Evolutionary conservation across 1,139 yeast genomes (phyloP).

Genomic region (Geotrichum bryndzae): DNA sequence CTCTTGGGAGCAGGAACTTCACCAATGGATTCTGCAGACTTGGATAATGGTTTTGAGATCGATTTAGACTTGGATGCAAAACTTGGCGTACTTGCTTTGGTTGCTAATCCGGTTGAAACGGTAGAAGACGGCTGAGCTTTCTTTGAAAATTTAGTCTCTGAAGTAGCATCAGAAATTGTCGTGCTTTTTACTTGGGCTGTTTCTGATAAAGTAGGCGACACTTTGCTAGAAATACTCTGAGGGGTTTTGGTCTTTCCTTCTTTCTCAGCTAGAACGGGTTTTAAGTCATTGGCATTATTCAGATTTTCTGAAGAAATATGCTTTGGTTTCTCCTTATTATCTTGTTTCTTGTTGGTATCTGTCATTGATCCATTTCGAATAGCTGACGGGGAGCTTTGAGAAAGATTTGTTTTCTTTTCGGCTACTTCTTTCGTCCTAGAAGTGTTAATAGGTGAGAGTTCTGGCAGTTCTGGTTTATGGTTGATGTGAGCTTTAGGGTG

Average conservation of each 20-base stretch:
- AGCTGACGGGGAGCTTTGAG: not conserved
- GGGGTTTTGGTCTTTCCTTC: not conserved
- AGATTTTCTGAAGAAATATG: not conserved
- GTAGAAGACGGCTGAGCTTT: not conserved
- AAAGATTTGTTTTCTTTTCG: not conserved
- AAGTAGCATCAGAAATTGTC: not conserved
- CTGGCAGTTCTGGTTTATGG: not conserved
- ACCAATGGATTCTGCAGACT: not conserved
- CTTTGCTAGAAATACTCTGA: not conserved
- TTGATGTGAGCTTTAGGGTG: not conserved
- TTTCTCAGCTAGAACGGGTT: not conserved
- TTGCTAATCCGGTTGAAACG: not conserved
- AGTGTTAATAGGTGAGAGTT: not conserved
- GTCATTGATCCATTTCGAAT: not conserved
- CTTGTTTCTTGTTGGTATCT: not conserved
- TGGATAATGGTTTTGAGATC: not conserved
- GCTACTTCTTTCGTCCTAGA: not conserved
- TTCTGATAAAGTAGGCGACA: not conserved
- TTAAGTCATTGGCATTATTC: not conserved
- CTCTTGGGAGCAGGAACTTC: not conserved
- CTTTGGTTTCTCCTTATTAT: not conserved
- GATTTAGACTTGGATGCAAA: not conserved
- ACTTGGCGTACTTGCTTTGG: not conserved
- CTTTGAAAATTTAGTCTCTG: not conserved
- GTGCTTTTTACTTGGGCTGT: not conserved